phyloP scores from a whole-genome alignment of 1,284 basidiomycete genomes.

The Amylostereum areolatum region DNA sequence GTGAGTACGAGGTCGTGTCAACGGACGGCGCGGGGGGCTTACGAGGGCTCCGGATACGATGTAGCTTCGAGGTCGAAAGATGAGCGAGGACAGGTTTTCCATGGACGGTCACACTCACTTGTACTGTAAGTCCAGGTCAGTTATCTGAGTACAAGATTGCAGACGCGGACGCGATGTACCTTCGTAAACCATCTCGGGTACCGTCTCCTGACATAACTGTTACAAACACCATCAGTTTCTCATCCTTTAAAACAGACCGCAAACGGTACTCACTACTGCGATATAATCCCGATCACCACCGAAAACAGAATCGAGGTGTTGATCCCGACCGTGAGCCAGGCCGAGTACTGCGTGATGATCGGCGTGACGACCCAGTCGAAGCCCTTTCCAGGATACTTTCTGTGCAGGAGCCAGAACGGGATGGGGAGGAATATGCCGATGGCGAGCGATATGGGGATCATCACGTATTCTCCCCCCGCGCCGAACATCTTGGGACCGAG shows the following conservation, averaged over 20 bases:
- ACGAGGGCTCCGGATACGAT: constrained; percentile 11
- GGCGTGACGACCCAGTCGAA: constrained; percentile 43
- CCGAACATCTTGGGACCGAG: constrained; percentile 32
- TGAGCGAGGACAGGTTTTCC: not conserved
- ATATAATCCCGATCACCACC: constrained; percentile 42
- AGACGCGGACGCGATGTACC: not conserved
- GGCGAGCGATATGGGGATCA: constrained; percentile 41
- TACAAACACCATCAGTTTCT: constrained; percentile 1
- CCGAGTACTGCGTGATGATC: constrained; percentile 31
- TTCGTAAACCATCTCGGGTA: constrained; percentile 38
- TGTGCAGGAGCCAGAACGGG: constrained; percentile 46
- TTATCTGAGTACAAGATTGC: no score
- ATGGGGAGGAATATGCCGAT: constrained; percentile 31
- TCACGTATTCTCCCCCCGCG: constrained; percentile 26
- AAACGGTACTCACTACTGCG: constrained; percentile 37
- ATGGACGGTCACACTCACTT: no score
- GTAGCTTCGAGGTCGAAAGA: constrained; percentile 3
- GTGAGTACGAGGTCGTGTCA: not conserved
- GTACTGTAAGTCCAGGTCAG: not conserved
- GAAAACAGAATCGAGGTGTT: constrained; percentile 46
- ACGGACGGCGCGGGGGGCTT: not conserved
- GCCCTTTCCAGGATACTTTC: constrained; percentile 36
- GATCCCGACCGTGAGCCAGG: constrained; percentile 43
- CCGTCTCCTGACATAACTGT: constrained; percentile 9
- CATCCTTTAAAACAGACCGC: not conserved